phyloP scores from a whole-genome alignment of 371 early-diverging fungal genomes.

The Chytridium lagenaria region DNA sequence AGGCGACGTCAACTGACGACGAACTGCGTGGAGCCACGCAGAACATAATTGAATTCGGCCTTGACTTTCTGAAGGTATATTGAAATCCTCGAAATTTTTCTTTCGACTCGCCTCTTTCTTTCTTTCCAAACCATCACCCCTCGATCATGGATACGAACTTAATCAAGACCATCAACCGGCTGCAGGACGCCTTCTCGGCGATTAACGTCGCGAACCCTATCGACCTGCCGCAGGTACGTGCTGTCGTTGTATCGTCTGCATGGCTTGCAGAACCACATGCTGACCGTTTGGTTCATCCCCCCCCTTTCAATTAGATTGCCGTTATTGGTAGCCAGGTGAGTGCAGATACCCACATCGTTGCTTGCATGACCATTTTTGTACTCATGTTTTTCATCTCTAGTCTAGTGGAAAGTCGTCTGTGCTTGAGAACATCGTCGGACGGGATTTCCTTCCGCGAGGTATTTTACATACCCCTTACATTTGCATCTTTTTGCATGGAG shows the following conservation, averaged over 20 bases:
- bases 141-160: constrained; percentile 38
- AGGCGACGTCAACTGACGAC: too few species aligned
- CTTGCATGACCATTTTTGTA: too few species aligned
- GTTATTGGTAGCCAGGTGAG: constrained; percentile 85
- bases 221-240: constrained; percentile 95
- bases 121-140: too few species aligned
- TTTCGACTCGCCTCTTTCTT: too few species aligned
- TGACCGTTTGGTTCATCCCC: constrained; percentile 8
- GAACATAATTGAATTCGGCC: too few species aligned
- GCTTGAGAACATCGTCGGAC: constrained; percentile 98
- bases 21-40: too few species aligned
- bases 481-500: constrained; percentile 30
- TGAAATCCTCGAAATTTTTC: too few species aligned
- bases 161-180: constrained; percentile 48
- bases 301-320: constrained; percentile 66
- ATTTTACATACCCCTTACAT: constrained; percentile 23
- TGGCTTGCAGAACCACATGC: too few species aligned
- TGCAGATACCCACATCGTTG: constrained; percentile 10
- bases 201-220: constrained; percentile 97
- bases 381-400: constrained; percentile 61
- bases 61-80: too few species aligned
- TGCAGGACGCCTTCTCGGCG: constrained; percentile 97
- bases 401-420: constrained; percentile 99
- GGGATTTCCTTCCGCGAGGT: constrained; percentile 98
- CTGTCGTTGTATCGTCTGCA: too few species aligned